Conservation (phyloP, 148 eudicot species). For the Beta vulgaris region DNA sequence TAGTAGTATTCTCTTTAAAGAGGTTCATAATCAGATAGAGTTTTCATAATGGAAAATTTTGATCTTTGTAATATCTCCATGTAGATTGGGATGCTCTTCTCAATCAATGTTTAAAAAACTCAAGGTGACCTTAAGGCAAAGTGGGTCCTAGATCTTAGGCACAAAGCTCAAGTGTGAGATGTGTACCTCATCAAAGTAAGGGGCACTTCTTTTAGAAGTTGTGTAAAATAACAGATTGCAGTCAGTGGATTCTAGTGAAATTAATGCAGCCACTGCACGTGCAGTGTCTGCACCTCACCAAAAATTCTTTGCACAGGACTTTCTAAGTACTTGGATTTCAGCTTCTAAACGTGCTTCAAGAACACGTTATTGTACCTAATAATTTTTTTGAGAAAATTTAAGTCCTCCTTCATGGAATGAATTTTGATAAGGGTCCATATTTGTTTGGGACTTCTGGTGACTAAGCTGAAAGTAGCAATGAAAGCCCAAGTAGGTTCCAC, state of each 20-base stretch:
- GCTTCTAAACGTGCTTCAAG: not conserved
- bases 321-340: not conserved
- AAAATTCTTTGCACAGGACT: not conserved
- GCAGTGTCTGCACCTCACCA: not conserved
- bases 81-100: not conserved
- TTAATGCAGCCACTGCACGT: too few relatives aligned
- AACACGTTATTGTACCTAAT: not conserved
- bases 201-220: too few relatives aligned
- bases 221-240: not conserved
- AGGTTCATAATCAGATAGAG: not conserved
- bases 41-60: not conserved
- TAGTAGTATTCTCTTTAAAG: not conserved
- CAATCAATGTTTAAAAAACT: not conserved
- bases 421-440: not conserved
- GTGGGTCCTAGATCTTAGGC: not conserved
- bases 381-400: not conserved
- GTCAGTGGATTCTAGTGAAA: not conserved
- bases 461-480: not conserved
- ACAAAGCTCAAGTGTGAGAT: not conserved
- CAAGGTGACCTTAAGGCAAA: not conserved
- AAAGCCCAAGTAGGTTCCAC: not conserved
- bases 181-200: not conserved
- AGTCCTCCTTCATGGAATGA: not conserved
- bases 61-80: not conserved
- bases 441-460: not conserved